Conservation (phyloP, 2,329 filamentous ascomycete genomes). For the Aspergillus sp. region DNA sequence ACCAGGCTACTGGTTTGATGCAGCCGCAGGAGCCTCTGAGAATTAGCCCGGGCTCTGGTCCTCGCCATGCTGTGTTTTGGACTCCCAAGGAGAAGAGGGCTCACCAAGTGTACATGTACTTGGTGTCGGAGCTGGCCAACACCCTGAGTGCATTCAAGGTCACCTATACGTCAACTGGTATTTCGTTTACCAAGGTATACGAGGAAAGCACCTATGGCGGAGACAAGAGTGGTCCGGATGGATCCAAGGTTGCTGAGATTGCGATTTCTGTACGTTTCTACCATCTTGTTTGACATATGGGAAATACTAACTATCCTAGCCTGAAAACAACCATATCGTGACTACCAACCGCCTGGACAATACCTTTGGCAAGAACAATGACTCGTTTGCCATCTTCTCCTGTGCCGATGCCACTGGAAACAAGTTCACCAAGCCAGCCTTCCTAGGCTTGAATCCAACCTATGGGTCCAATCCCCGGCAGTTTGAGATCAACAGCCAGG, state of each 20-base stretch:
- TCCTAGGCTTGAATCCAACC: conserved; percentile 54
- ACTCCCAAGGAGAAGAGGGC: conserved; percentile 17
- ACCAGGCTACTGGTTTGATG: conserved; percentile 41
- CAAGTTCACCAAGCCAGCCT: conserved; percentile 12
- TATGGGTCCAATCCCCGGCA: conserved; percentile 61
- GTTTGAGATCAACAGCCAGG: conserved; percentile 60
- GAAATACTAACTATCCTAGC: conserved; percentile 1
- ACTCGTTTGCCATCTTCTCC: conserved; percentile 11
- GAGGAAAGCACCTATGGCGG: conserved; percentile 9
- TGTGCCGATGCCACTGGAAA: conserved; percentile 3
- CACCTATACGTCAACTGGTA: conserved; percentile 5
- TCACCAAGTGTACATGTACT: conserved; percentile 7
- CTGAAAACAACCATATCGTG: conserved; percentile 10
- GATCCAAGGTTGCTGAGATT: conserved; percentile 12
- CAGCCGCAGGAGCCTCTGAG: conserved; percentile 42
- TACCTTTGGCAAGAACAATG: conserved; percentile 8
- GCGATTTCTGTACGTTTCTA: conserved; percentile 7
- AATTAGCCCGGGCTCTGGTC: conserved; percentile 46
- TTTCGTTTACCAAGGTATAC: conserved; percentile 8
- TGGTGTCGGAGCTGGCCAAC: conserved; percentile 14
- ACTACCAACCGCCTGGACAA: conserved; percentile 11
- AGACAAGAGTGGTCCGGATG: not conserved
- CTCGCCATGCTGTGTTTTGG: conserved; percentile 52
- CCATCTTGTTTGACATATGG: not conserved
- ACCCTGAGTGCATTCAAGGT: conserved; percentile 13